Conservation (phyloP, 257 asterid genomes). For the Handroanthus guayacan region DNA sequence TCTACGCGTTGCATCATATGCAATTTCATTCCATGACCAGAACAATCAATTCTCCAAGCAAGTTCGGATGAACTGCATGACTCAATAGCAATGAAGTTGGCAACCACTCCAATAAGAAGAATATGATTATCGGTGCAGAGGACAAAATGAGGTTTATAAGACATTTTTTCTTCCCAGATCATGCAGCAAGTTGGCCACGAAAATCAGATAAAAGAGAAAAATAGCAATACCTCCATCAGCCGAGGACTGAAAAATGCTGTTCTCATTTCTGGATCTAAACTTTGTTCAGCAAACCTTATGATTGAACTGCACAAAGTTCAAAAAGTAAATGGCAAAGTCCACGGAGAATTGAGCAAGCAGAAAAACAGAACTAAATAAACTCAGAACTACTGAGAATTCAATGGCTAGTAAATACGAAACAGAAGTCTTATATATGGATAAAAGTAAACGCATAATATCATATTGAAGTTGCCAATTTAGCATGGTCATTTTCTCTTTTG, state of each 20-base stretch:
- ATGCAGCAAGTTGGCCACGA: constrained; percentile 29
- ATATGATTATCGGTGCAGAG: not conserved
- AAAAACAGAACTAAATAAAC: constrained; percentile 4
- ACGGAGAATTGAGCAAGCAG: constrained; percentile 31
- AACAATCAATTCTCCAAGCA: constrained; percentile 13
- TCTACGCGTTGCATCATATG: not conserved
- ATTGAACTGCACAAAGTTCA: constrained; percentile 67
- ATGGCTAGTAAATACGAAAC: not conserved
- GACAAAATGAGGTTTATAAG: constrained; percentile 6
- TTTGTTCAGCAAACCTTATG: constrained; percentile 83
- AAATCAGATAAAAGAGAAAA: constrained; percentile 26
- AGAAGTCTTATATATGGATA: not conserved
- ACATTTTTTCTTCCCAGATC: not conserved
- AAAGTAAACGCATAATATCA: constrained; percentile 2
- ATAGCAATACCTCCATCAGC: constrained; percentile 89
- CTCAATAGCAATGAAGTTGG: constrained; percentile 1
- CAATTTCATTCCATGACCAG: constrained; percentile 10
- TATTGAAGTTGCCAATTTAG: not conserved
- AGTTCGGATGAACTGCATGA: constrained; percentile 15
- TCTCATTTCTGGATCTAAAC: constrained; percentile 85
- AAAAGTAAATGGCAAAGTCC: constrained; percentile 30
- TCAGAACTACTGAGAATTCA: constrained; percentile 27
- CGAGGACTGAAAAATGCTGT: constrained; percentile 90
- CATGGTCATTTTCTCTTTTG: constrained; percentile 25
- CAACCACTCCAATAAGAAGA: constrained; percentile 19